Evolutionary conservation across 1,139 yeast species (phyloP).

Genomic region (Schizosaccharomyces versatilis): DNA sequence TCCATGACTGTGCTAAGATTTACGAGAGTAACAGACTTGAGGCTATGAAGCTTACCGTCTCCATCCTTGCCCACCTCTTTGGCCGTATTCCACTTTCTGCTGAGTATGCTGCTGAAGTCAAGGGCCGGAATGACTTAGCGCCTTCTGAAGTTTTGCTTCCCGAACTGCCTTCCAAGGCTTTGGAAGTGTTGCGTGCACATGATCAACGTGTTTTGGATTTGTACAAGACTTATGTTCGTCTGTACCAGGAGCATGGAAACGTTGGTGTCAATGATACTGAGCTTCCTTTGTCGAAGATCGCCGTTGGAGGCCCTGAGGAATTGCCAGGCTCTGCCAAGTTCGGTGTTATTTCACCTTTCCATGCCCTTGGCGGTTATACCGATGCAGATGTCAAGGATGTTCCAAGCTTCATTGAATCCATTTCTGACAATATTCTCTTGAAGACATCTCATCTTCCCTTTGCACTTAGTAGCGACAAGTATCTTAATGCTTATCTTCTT

Average conservation of each 20-base stretch:
- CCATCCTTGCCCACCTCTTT: slow-evolving; percentile 6
- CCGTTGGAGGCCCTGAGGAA: neutral
- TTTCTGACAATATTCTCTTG: slow-evolving; percentile 6
- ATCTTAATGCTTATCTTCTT: slow-evolving; percentile 8
- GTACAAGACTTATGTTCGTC: slow-evolving; percentile 6
- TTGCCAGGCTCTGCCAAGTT: neutral
- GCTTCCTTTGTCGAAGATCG: slow-evolving; percentile 5
- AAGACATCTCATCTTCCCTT: slow-evolving; percentile 6
- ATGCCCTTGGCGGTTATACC: neutral
- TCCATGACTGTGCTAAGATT: slow-evolving; percentile 6
- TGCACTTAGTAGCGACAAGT: neutral
- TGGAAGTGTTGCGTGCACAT: slow-evolving; percentile 5
- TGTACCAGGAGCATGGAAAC: slow-evolving; percentile 4
- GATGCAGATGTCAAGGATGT: neutral
- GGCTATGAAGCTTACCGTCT: slow-evolving; percentile 4
- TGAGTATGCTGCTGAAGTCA: slow-evolving; percentile 4
- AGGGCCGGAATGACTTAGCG: neutral
- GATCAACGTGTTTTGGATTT: slow-evolving; percentile 6
- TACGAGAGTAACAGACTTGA: slow-evolving; percentile 4
- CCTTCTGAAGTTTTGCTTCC: slow-evolving; percentile 5
- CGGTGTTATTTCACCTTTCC: slow-evolving; percentile 5
- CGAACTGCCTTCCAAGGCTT: slow-evolving; percentile 4
- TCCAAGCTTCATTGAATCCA: slow-evolving; percentile 3
- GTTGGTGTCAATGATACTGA: slow-evolving; percentile 3
- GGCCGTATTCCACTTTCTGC: slow-evolving; percentile 7